Evolutionary conservation across 805 yeast genomes (phyloP).

Genomic region (Metschnikowia sp.): DNA sequence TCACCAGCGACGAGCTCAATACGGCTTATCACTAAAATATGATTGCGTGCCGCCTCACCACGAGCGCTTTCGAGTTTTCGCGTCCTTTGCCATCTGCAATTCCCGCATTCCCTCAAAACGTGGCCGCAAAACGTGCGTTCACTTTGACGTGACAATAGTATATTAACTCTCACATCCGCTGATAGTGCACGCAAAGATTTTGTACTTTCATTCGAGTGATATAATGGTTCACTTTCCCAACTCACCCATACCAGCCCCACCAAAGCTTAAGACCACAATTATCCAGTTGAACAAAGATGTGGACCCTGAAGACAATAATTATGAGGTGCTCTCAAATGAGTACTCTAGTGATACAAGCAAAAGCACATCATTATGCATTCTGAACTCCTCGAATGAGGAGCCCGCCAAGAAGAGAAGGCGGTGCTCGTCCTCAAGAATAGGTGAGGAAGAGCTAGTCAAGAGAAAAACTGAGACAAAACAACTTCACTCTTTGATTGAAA

Average conservation of each 20-base stretch:
- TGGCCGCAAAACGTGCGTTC: constrained; percentile 7
- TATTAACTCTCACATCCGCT: constrained; percentile 1
- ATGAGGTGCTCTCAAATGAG: constrained; percentile 41
- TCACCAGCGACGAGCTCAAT: no score
- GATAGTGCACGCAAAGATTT: background rate
- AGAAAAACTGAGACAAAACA: constrained; percentile 43
- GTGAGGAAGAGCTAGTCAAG: constrained; percentile 38
- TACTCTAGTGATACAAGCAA: constrained; percentile 15
- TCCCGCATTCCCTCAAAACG: background rate
- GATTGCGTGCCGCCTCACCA: no score
- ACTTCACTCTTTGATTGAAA: constrained; percentile 73
- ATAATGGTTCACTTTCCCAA: background rate
- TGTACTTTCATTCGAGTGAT: background rate
- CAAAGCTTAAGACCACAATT: constrained; percentile 42
- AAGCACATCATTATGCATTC: background rate
- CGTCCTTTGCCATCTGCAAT: constrained; percentile 1
- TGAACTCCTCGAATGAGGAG: constrained; percentile 6
- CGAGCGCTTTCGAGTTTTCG: background rate
- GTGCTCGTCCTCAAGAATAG: constrained; percentile 36
- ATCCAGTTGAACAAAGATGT: constrained; percentile 43
- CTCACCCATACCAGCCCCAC: constrained; percentile 30
- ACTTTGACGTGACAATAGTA: background rate
- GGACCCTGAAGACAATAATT: constrained; percentile 40
- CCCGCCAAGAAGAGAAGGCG: constrained; percentile 34
- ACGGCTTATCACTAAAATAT: no score